Evolutionary conservation across 1,284 basidiomycete species (phyloP).

Genomic region (Ceratobasidium sp.): DNA sequence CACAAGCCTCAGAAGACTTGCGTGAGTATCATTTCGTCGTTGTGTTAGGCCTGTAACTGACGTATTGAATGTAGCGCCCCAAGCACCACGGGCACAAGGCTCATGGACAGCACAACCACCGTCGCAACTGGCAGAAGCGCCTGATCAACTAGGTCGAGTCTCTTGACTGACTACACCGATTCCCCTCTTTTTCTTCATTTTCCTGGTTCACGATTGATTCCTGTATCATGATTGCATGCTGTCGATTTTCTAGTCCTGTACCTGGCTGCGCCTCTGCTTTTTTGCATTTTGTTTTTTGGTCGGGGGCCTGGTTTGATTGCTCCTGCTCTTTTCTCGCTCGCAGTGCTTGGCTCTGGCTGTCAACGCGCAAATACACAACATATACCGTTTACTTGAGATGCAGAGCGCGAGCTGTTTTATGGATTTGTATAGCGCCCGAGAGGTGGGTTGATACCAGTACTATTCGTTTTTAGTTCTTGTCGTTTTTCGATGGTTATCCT

Average conservation of each 20-base stretch:
- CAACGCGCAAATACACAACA: neutral
- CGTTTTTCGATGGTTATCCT: neutral
- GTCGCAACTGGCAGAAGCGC: slow-evolving; percentile 8
- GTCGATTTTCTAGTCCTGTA: neutral
- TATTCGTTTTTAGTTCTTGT: slow-evolving; percentile 2
- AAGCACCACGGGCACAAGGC: slow-evolving; percentile 12
- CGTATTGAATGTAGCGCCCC: neutral
- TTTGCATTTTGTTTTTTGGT: neutral
- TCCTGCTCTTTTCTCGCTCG: slow-evolving; percentile 4
- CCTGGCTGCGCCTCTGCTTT: slow-evolving; percentile 20
- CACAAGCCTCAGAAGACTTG: slow-evolving; percentile 23
- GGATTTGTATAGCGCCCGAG: neutral
- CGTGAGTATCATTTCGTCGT: neutral
- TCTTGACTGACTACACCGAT: neutral
- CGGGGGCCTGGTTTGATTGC: slow-evolving; percentile 13
- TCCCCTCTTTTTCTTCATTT: neutral
- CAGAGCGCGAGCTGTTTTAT: neutral
- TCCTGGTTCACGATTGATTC: neutral
- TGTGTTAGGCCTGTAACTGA: neutral
- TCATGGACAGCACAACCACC: neutral
- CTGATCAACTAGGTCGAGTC: slow-evolving; percentile 21
- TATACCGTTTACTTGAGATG: slow-evolving; percentile 11
- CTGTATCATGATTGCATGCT: neutral
- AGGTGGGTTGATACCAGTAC: slow-evolving; percentile 8
- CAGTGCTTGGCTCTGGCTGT: neutral